Conservation (phyloP, 345 rosid species). For the Salix brachista region DNA sequence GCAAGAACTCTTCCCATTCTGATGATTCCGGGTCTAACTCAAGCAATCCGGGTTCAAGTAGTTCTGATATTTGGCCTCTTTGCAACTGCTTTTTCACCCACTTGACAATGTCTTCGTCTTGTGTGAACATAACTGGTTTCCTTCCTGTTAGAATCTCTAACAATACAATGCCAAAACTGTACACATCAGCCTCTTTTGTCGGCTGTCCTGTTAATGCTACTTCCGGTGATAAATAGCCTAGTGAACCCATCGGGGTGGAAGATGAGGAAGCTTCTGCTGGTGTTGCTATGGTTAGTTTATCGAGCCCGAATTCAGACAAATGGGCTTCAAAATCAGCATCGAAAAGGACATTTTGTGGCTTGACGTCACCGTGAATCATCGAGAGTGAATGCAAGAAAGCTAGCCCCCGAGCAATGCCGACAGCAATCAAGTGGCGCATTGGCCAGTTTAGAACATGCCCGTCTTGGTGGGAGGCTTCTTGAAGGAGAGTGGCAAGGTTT, state of each 20-base stretch:
- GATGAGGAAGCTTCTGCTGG: slow-evolving; percentile 56
- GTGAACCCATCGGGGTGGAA: slow-evolving; percentile 54
- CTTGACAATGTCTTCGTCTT: slow-evolving; percentile 93
- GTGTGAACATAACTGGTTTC: slow-evolving; percentile 86
- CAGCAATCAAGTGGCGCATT: slow-evolving; percentile 96
- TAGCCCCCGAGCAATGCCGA: slow-evolving; percentile 87
- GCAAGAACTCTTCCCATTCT: slow-evolving; percentile 96
- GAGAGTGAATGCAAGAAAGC: slow-evolving; percentile 75
- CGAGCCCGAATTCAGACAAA: slow-evolving; percentile 80
- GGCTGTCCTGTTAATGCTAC: slow-evolving; percentile 53
- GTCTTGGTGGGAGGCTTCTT: slow-evolving; percentile 96
- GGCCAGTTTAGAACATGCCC: slow-evolving; percentile 99
- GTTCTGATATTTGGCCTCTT: slow-evolving; percentile 74
- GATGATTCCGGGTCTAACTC: slow-evolving; percentile 95
- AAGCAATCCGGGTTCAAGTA: slow-evolving; percentile 83
- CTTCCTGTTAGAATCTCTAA: slow-evolving; percentile 82
- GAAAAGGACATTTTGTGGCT: slow-evolving; percentile 86
- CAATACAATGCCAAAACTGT: slow-evolving; percentile 92
- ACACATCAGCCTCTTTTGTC: slow-evolving; percentile 74
- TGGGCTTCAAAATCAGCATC: slow-evolving; percentile 98
- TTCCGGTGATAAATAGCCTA: slow-evolving; percentile 86
- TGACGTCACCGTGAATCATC: slow-evolving; percentile 83
- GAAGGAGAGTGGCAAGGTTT: slow-evolving; percentile 83
- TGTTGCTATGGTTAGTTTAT: slow-evolving; percentile 44
- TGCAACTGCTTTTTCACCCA: slow-evolving; percentile 97